Evolutionary conservation across 2,329 filamentous ascomycete species (phyloP), one percentile per base, ranked within the genome.

Genomic region (Ciborinia camelliae): DNA sequence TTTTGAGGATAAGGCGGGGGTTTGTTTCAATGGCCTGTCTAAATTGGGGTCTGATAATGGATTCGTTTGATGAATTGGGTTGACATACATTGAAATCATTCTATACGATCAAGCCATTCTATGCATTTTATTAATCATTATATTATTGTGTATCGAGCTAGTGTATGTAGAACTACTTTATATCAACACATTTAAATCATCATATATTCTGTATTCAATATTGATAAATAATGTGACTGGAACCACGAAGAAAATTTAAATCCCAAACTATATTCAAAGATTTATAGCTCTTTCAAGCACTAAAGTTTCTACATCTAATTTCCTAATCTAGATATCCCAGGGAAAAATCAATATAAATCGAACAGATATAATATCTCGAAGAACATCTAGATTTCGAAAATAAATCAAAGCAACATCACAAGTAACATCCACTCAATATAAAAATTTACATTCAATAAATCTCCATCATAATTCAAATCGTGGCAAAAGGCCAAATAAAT

Each of bases 201-300:
- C n/a, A n/a, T n/a, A n/a, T n/a, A n/a, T n/a, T n/a, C n/a, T n/a
- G n/a, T n/a, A n/a, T n/a, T n/a, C n/a, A n/a, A n/a, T n/a, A n/a
- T n/a, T n/a, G n/a, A n/a, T n/a, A n/a, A n/a, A n/a, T n/a, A n/a
- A n/a, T n/a, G n/a, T n/a, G 5, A 41, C 5, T 20, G 8, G 3
- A 8, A 1, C 4, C 2, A 14, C n/a, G 0, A 26, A 4, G 2
- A 39, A 20, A 6, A 3, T 14, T 15, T 8, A 43, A 28, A 4
- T 23, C 14, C 8, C 7, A 43, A 43, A 6, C 1, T 8, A 43
- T 7, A 9, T 3, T 43, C 0, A 8, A 30, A n/a, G 14, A 8
- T 1, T 39, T 12, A 12, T 3, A 18, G 8, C n/a, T 54, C n/a
- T 26, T 55, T 12, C 18, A 10, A 43, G 3, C 41, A n/a, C 18